Evolutionary conservation across 768 basidiomycete genomes (phyloP).

Genomic region (Mycena floridula): DNA sequence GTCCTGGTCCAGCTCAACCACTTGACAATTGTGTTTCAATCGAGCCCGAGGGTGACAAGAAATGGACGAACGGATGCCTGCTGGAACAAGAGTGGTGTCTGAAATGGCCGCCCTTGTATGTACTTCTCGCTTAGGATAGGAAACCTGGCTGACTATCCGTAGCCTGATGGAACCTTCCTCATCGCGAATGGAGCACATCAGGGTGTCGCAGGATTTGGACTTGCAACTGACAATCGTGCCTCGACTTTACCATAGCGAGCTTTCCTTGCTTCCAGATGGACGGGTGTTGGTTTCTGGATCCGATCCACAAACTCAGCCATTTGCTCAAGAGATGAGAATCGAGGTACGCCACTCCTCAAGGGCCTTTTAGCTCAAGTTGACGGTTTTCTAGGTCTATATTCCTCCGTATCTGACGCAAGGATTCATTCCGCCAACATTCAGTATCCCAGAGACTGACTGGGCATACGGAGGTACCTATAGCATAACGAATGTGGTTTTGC

Average conservation of each 20-base stretch:
- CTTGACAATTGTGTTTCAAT: slow-evolving; percentile 71
- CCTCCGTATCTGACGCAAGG: slow-evolving; percentile 79
- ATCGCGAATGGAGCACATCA: slow-evolving; percentile 71
- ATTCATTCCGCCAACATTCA: slow-evolving; percentile 54
- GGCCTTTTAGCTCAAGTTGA: not conserved
- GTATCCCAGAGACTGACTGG: slow-evolving; percentile 59
- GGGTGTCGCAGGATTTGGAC: slow-evolving; percentile 70
- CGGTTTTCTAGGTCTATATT: slow-evolving; percentile 53
- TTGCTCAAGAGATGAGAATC: slow-evolving; percentile 75
- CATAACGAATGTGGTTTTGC: slow-evolving; percentile 43
- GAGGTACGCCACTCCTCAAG: slow-evolving; percentile 49
- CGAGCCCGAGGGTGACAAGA: slow-evolving; percentile 53
- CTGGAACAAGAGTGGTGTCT: too few species aligned
- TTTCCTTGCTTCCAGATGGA: slow-evolving; percentile 68
- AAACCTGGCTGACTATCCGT: too few species aligned
- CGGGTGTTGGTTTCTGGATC: slow-evolving; percentile 74
- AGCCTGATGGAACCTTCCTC: slow-evolving; percentile 68
- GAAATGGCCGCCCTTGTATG: too few species aligned
- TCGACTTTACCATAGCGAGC: slow-evolving; percentile 66
- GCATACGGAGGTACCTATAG: slow-evolving; percentile 43
- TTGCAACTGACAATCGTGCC: slow-evolving; percentile 64
- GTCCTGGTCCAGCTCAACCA: slow-evolving; percentile 36
- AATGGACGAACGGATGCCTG: slow-evolving; percentile 77
- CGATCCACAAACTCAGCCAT: slow-evolving; percentile 57
- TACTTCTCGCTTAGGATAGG: too few species aligned